Conservation (phyloP, 2,329 filamentous ascomycete species). For the Colletotrichum sp. region DNA sequence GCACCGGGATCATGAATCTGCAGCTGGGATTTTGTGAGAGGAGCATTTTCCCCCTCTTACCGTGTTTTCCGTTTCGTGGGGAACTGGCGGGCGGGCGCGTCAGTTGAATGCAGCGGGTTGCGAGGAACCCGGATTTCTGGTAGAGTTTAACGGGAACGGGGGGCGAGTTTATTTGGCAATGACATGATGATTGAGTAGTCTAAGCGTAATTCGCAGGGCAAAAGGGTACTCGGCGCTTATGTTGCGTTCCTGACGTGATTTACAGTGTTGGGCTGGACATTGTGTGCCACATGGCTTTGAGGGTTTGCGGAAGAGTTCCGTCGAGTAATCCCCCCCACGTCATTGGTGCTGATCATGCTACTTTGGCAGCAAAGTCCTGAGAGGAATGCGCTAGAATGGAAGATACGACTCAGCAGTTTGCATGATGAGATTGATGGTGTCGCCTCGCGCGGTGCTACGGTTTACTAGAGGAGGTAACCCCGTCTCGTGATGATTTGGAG, state of each 20-base stretch:
- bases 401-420: neutral
- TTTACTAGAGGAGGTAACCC: neutral
- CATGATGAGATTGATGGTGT: neutral
- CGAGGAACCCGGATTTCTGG: constrained; percentile 4
- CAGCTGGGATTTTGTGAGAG: neutral
- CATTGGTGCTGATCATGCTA: constrained; percentile 3
- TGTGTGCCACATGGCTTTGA: neutral
- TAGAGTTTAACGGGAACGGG: neutral
- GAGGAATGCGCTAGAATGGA: neutral
- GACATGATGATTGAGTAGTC: neutral
- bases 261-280: neutral
- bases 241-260: neutral
- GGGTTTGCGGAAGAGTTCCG: neutral
- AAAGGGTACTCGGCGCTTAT: neutral
- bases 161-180: neutral
- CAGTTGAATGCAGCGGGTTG: constrained; percentile 9
- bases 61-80: neutral
- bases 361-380: neutral
- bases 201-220: neutral
- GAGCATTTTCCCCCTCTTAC: neutral
- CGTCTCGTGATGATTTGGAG: neutral
- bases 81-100: neutral
- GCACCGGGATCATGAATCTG: neutral
- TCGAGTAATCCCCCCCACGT: neutral
- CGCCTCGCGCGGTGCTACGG: neutral